A percentile compares a stretch with the other conserved stretches of the same genome.
Evolutionary conservation across 2,329 filamentous ascomycete species (phyloP).

Genomic region (Blastomyces gilchristii): DNA sequence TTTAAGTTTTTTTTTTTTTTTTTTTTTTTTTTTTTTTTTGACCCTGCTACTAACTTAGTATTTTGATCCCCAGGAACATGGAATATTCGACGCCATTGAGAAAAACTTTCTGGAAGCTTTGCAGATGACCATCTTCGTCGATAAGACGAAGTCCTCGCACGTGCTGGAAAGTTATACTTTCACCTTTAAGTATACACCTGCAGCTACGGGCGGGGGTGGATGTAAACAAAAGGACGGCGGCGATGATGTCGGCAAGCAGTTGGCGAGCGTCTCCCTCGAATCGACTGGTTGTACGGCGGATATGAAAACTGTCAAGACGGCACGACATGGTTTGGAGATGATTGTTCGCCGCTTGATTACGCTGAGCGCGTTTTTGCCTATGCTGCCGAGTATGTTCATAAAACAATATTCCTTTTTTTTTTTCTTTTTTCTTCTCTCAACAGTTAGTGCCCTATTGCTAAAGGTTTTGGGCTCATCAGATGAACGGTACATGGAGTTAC

Average conservation of each 20-base stretch:
- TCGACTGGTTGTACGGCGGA: constrained; percentile 23
- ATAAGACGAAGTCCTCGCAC: constrained; percentile 26
- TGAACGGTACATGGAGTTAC: constrained; percentile 34
- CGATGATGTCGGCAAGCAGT: constrained; percentile 23
- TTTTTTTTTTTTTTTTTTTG: background rate
- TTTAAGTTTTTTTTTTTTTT: background rate
- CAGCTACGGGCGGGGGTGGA: constrained; percentile 10
- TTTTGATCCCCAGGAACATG: constrained; percentile 34
- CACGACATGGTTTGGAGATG: constrained; percentile 33
- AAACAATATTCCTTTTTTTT: background rate
- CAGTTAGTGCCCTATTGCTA: constrained; percentile 3
- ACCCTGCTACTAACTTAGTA: background rate
- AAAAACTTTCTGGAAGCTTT: constrained; percentile 35
- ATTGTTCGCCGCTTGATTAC: constrained; percentile 35
- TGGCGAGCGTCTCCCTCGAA: constrained; percentile 23
- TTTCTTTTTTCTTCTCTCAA: background rate
- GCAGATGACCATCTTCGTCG: constrained; percentile 38
- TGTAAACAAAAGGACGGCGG: constrained; percentile 12
- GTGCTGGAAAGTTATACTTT: constrained; percentile 44
- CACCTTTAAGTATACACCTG: constrained; percentile 34
- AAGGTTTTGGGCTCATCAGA: constrained; percentile 18
- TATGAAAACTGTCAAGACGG: constrained; percentile 31
- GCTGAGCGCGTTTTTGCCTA: constrained; percentile 30
- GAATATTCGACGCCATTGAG: constrained; percentile 39
- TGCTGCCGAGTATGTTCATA: constrained; percentile 31